phyloP scores from a whole-genome alignment of 768 basidiomycete species.

The Boletus rufocinnamomeus region DNA sequence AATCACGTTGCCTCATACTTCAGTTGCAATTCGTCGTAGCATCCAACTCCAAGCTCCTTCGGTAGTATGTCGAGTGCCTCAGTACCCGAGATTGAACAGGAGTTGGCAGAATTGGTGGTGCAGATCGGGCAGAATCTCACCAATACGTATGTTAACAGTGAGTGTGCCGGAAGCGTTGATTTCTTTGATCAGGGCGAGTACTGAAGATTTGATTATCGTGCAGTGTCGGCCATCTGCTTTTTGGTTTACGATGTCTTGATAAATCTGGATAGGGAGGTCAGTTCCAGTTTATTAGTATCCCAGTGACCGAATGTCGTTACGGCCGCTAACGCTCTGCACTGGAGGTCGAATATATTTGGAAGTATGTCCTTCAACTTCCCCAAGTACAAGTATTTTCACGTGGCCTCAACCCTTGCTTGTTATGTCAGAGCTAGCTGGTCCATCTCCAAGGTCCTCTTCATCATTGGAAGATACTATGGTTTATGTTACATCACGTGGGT shows the following conservation, averaged over 20 bases:
- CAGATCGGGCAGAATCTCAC: conserved; percentile 2
- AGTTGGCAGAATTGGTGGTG: background rate
- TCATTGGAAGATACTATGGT: conserved; percentile 11
- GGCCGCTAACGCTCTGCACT: background rate
- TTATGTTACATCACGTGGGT: background rate
- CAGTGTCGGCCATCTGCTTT: background rate
- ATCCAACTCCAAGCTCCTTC: background rate
- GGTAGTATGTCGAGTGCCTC: background rate
- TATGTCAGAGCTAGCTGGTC: background rate
- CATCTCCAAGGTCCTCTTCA: conserved; percentile 1
- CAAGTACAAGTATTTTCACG: background rate
- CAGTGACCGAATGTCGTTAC: background rate
- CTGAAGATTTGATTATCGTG: background rate
- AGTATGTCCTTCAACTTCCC: background rate
- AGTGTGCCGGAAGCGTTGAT: background rate
- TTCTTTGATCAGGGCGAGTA: background rate
- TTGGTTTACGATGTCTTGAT: conserved; percentile 5
- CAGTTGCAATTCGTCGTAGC: background rate
- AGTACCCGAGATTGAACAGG: background rate
- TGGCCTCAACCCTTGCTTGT: background rate
- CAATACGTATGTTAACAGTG: background rate
- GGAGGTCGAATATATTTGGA: conserved; percentile 7
- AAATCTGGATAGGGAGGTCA: conserved; percentile 10
- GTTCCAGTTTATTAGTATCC: background rate
- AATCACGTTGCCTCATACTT: background rate